A percentile compares a stretch with the other conserved stretches of the same genome.
phyloP scores from a whole-genome alignment of 768 basidiomycete genomes.

The Boletellus ananas region DNA sequence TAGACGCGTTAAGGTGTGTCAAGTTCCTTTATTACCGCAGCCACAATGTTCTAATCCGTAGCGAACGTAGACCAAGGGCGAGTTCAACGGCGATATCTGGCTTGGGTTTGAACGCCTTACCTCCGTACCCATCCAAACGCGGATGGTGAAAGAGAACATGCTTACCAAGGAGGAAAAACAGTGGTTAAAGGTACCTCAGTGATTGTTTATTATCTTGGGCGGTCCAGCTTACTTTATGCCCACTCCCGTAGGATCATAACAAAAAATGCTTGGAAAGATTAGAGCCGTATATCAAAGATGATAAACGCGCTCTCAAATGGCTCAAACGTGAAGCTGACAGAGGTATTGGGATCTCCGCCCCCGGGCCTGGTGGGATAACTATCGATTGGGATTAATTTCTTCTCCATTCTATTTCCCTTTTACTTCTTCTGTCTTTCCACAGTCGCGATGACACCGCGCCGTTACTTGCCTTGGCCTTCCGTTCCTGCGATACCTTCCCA shows the following conservation, averaged over 20 bases:
- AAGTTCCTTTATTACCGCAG: constrained; percentile 6
- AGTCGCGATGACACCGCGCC: background rate
- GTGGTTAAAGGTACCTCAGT: constrained; percentile 69
- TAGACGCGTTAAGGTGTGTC: constrained; percentile 47
- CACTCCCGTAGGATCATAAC: constrained; percentile 68
- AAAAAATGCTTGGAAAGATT: constrained; percentile 63
- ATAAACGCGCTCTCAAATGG: constrained; percentile 80
- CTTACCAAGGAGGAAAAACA: constrained; percentile 80
- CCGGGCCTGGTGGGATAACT: constrained; percentile 64
- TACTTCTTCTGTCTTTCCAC: background rate
- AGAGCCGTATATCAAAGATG: constrained; percentile 63
- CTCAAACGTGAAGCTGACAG: constrained; percentile 73
- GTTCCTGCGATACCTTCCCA: constrained; percentile 22
- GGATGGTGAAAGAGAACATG: constrained; percentile 82
- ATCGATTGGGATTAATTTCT: constrained; percentile 70
- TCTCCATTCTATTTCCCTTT: background rate
- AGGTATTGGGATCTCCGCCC: constrained; percentile 63
- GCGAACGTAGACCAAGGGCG: constrained; percentile 55
- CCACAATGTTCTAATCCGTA: constrained; percentile 3
- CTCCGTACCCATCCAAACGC: constrained; percentile 89
- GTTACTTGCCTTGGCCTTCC: constrained; percentile 3
- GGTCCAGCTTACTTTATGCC: constrained; percentile 4
- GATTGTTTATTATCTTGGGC: background rate
- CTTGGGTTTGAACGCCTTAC: constrained; percentile 90
- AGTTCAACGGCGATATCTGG: constrained; percentile 75